Conservation (phyloP, 179 eudicot genomes). For the Spinacia oleracea region DNA sequence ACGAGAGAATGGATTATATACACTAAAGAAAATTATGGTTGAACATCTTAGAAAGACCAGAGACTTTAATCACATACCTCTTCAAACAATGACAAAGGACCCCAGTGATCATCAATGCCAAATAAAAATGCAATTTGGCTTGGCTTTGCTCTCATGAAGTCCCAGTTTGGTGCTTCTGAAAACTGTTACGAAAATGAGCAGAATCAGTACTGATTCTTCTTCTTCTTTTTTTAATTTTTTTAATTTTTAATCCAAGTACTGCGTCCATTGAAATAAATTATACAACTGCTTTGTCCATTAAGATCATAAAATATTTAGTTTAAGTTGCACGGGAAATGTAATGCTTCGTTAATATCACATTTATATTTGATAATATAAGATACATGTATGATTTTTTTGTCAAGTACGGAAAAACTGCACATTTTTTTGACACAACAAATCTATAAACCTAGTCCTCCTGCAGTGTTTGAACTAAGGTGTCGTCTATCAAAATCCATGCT, state of each 20-base stretch:
- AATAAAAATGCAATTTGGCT: conserved; percentile 68
- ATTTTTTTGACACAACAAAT: background rate
- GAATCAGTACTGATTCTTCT: background rate
- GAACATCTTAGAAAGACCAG: background rate
- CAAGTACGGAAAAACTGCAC: background rate
- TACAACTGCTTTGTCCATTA: background rate
- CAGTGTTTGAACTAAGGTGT: no score
- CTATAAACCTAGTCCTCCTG: no score
- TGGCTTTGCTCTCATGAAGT: conserved; percentile 61
- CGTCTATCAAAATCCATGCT: background rate
- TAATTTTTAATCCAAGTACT: background rate
- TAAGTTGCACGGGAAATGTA: background rate
- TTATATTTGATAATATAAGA: no score
- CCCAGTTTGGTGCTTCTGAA: conserved; percentile 75
- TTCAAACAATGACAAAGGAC: conserved; percentile 72
- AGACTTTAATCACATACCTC: conserved; percentile 46
- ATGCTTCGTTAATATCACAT: background rate
- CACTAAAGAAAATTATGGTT: background rate
- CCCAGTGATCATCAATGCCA: conserved; percentile 90
- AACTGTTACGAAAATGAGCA: conserved; percentile 45
- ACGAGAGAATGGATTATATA: background rate
- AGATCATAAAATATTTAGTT: no score
- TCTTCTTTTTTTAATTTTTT: no score
- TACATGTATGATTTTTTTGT: no score
- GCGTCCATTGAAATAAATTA: no score